phyloP scores from a whole-genome alignment of 108 stramenopile genomes.

The Craspedostauros australis region DNA sequence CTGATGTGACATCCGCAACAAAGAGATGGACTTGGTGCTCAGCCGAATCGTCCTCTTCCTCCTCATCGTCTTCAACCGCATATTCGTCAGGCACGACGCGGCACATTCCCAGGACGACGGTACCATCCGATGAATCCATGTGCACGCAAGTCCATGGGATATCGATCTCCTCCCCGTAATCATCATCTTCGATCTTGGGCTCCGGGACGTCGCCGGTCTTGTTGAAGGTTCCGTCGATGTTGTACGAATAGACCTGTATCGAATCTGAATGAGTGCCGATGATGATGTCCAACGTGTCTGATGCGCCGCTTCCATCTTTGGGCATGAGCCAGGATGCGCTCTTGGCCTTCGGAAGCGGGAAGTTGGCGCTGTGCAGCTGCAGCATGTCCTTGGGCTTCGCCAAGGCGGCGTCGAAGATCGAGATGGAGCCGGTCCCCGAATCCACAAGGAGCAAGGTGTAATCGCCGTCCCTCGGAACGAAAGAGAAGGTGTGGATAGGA shows the following conservation, averaged over 20 bases:
- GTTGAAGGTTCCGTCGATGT: too few relatives aligned
- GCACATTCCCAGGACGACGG: slow-evolving; percentile 52
- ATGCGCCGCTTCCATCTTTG: too few relatives aligned
- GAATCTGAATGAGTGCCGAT: too few relatives aligned
- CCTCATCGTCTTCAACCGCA: slow-evolving; percentile 52
- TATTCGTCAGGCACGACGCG: slow-evolving; percentile 50
- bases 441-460: slow-evolving; percentile 33
- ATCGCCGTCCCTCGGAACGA: slow-evolving; percentile 22
- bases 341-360: neutral
- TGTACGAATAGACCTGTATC: too few relatives aligned
- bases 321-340: too few relatives aligned
- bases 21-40: slow-evolving; percentile 36
- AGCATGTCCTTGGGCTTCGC: neutral
- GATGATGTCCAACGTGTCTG: too few relatives aligned
- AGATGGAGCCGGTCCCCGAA: slow-evolving; percentile 7
- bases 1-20: slow-evolving; percentile 9
- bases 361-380: neutral
- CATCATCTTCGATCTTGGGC: neutral
- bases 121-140: slow-evolving; percentile 42
- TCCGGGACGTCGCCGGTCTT: too few relatives aligned
- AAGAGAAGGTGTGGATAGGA: slow-evolving; percentile 38
- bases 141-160: slow-evolving; percentile 51
- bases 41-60: slow-evolving; percentile 47
- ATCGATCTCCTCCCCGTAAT: neutral
- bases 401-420: slow-evolving; percentile 22